A percentile compares a stretch with the other conserved stretches of the same genome.
Evolutionary conservation across 305 asterid genomes (phyloP).

Genomic region (Fraxinus greggii): DNA sequence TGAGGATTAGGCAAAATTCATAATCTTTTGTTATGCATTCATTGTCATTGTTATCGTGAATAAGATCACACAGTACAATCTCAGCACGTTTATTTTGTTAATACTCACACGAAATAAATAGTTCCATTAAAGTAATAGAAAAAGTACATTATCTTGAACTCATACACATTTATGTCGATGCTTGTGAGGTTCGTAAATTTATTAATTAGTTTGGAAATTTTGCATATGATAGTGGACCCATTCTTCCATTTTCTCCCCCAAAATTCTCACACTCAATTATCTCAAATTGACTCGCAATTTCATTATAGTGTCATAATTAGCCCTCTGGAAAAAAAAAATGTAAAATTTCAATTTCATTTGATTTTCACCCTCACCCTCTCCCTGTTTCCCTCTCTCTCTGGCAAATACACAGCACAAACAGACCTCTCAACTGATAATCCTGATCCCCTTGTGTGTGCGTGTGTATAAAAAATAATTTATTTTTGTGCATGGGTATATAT

Average conservation of each 20-base stretch:
- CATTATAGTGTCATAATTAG: constrained; percentile 15
- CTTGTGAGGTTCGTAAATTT: not conserved
- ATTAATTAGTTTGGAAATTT: not conserved
- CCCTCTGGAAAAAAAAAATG: not conserved
- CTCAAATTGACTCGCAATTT: constrained; percentile 20
- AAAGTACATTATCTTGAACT: not conserved
- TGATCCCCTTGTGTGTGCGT: not conserved
- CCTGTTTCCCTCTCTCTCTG: not conserved
- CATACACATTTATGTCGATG: not conserved
- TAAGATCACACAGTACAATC: not conserved
- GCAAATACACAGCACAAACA: constrained; percentile 12
- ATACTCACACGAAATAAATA: not conserved
- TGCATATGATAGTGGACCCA: constrained; percentile 2
- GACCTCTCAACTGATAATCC: constrained; percentile 21
- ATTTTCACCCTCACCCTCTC: constrained; percentile 1
- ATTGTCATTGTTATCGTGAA: not conserved
- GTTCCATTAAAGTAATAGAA: not conserved
- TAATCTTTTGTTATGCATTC: too few relatives aligned
- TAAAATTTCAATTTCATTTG: constrained; percentile 17
- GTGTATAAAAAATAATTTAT: not conserved
- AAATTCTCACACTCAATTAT: constrained; percentile 27
- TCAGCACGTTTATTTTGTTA: not conserved
- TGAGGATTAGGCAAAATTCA: not conserved
- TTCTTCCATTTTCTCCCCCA: constrained; percentile 18
- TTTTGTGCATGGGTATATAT: not conserved